Evolutionary conservation across 441 rosid species (phyloP).

Genomic region (Syzygium syzygioides): DNA sequence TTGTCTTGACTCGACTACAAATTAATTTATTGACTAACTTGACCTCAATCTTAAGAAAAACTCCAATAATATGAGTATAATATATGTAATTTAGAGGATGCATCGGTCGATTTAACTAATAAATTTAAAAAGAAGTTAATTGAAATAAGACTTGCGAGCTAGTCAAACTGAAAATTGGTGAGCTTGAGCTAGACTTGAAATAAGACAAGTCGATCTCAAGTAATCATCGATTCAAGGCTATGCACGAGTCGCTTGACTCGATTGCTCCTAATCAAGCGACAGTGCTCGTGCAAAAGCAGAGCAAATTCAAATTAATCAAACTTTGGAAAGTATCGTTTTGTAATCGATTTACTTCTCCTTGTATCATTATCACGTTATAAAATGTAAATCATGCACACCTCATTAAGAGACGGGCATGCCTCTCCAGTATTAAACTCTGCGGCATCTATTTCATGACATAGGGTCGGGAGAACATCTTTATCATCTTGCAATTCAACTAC

Average conservation of each 20-base stretch:
- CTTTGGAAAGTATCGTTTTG: not conserved
- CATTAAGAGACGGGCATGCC: not conserved
- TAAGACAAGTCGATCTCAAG: not conserved
- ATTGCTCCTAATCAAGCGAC: not conserved
- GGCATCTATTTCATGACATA: not conserved
- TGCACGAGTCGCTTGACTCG: not conserved
- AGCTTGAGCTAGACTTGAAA: not conserved
- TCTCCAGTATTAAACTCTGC: not conserved
- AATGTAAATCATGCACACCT: not conserved
- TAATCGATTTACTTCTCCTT: not conserved
- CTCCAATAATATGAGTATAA: not conserved
- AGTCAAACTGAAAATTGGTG: not conserved
- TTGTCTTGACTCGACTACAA: rapidly evolving
- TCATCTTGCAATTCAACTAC: not conserved
- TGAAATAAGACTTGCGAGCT: not conserved
- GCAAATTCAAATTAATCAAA: not conserved
- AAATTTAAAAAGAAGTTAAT: not conserved
- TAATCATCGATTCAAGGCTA: not conserved
- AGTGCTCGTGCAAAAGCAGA: not conserved
- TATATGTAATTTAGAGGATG: not conserved
- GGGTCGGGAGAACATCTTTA: not conserved
- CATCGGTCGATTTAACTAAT: not conserved
- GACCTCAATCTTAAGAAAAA: not conserved
- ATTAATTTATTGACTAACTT: not conserved
- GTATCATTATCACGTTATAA: not conserved